phyloP scores from a whole-genome alignment of 768 basidiomycete genomes.

The Tricholoma hemisulphureum region DNA sequence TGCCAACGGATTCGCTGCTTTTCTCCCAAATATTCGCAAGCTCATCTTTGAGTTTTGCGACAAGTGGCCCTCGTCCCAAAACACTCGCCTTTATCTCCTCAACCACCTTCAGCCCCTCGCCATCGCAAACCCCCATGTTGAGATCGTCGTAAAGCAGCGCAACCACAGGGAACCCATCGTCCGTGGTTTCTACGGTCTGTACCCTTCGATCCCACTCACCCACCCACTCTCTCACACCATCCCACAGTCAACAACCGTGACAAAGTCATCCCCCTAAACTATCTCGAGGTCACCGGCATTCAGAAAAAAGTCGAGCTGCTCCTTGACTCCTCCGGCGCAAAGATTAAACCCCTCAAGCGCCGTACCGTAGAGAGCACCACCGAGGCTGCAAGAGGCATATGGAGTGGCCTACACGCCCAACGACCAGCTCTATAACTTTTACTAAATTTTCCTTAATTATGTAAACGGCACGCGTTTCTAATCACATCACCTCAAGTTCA shows the following conservation, averaged over 20 bases:
- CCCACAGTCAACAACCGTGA: constrained; percentile 72
- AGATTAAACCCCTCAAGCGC: constrained; percentile 79
- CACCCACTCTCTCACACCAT: constrained; percentile 9
- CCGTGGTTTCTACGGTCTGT: constrained; percentile 78
- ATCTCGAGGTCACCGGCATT: constrained; percentile 71
- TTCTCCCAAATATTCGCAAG: constrained; percentile 78
- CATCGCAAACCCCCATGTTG: constrained; percentile 74
- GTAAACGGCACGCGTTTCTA: constrained; percentile 30
- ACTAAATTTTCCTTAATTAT: constrained; percentile 8
- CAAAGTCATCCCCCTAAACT: constrained; percentile 82
- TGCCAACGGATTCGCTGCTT: constrained; percentile 72
- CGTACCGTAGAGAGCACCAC: constrained; percentile 74
- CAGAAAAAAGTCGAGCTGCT: constrained; percentile 78
- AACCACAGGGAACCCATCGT: constrained; percentile 75
- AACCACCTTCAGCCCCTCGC: constrained; percentile 66
- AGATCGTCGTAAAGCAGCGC: constrained; percentile 78
- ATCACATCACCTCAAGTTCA: constrained; percentile 5
- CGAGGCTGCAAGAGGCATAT: constrained; percentile 82
- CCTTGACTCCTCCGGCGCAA: constrained; percentile 83
- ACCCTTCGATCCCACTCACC: constrained; percentile 11
- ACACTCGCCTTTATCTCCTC: constrained; percentile 67
- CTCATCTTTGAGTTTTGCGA: constrained; percentile 90
- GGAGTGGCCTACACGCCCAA: constrained; percentile 84
- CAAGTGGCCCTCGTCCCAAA: constrained; percentile 71
- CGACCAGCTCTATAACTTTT: constrained; percentile 53